phyloP scores from a whole-genome alignment of 2,329 filamentous ascomycete genomes.

The Phaeoacremonium minimum region DNA sequence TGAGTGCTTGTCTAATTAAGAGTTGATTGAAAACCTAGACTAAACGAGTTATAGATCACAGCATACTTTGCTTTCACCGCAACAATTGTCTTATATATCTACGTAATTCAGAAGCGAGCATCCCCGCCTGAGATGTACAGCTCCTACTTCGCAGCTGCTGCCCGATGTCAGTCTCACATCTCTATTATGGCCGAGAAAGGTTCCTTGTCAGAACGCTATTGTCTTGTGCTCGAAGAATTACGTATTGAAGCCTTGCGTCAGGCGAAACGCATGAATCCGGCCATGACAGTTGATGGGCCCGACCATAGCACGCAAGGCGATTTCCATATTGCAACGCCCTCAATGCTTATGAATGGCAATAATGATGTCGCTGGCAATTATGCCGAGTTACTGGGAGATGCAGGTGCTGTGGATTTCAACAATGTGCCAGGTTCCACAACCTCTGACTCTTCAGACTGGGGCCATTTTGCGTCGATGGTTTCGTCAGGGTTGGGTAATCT shows the following conservation, averaged over 20 bases:
- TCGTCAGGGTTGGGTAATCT: too few relatives aligned
- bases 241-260: slow-evolving; percentile 6
- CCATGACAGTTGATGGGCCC: too few relatives aligned
- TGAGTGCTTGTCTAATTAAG: slow-evolving; percentile 11
- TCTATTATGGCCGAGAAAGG: slow-evolving; percentile 27
- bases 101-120: slow-evolving; percentile 31
- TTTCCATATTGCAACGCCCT: too few relatives aligned
- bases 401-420: too few relatives aligned
- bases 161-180: slow-evolving; percentile 33
- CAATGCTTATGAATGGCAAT: too few relatives aligned
- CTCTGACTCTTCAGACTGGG: too few relatives aligned
- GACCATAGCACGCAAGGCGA: too few relatives aligned
- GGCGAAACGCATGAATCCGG: too few relatives aligned
- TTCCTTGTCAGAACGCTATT: slow-evolving; percentile 34
- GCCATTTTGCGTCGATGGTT: too few relatives aligned
- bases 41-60: slow-evolving; percentile 19
- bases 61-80: slow-evolving; percentile 41
- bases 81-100: slow-evolving; percentile 37
- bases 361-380: too few relatives aligned
- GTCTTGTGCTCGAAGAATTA: slow-evolving; percentile 32
- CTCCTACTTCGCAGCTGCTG: slow-evolving; percentile 27
- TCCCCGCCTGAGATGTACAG: slow-evolving; percentile 17
- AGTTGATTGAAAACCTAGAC: background rate
- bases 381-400: too few relatives aligned
- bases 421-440: too few relatives aligned